Base-by-base conservation (phyloP, 805 yeast genomes). In the Kodamaea hsintzibuensis region DNA sequence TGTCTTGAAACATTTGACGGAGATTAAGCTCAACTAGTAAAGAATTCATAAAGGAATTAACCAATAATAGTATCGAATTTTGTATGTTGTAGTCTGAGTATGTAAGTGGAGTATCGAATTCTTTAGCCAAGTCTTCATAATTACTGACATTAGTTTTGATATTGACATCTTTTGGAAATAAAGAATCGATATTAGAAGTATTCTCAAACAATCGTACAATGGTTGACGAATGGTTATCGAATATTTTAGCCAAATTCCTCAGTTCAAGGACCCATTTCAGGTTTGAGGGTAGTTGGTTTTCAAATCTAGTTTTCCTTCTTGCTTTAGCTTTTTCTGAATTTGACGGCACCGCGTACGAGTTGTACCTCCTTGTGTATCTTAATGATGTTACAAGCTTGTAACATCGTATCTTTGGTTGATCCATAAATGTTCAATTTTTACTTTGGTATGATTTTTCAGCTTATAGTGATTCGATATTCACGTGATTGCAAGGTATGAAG, bases 11-110 rank as follows among this genome's bases (percentile, higher is more conserved):
- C 27, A 65, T 45, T 13, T 48, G 57, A 14, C 67, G 55, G 3
- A 72, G 38, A 51, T 70, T 71, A 49, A 72, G 52, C 43, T 72
- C 75, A 7, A 67, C 66, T 35, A 70, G 51, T 6, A 70, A 55
- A 5, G 68, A 50, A 30, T 64, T 68, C n/a, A 69, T 46, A 12
- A 73, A 45, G 38, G 59, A 64, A 10, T 60, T 56, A 4, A 62
- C 61, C 2, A 70, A 46, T 14, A 65, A 56, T 56, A 61, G 53
- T 16, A 71, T 47, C 5, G 69, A 55, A 47, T 63, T 63, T 42
- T 58, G 60, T 22, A 69, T 61, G 2, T 65, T 63, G 10, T 38
- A 10, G n/a, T 37, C n/a, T 7, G 48, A 25, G 27, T 50, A 50
- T 2, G 49, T 50, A 7, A 38, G 49, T 30, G 7, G 13, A 10